These are phyloP conservation scores for Alternaria sp. DNA, from an alignment of 2,329 filamentous ascomycete genomes.

Conservation along the genomic window DNA sequence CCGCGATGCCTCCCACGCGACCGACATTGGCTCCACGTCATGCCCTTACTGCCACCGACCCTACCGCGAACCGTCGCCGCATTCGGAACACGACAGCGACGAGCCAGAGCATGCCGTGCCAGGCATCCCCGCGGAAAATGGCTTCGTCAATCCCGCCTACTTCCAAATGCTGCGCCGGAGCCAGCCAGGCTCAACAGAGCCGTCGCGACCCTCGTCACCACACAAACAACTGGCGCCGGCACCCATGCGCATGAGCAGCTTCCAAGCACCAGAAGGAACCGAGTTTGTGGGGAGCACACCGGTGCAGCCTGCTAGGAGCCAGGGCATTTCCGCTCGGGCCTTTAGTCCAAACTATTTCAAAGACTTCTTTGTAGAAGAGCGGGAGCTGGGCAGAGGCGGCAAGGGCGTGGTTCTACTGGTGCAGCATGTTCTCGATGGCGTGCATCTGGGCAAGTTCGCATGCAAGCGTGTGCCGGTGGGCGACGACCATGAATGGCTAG, in stretches of 20 bases:
- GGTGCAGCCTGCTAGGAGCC: slow-evolving; percentile 49
- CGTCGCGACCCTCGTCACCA: slow-evolving; percentile 58
- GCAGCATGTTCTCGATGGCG: slow-evolving; percentile 88
- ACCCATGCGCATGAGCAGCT: slow-evolving; percentile 35
- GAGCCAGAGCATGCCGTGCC: slow-evolving; percentile 44
- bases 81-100: slow-evolving; percentile 42
- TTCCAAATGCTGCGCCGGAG: slow-evolving; percentile 87
- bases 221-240: slow-evolving; percentile 54
- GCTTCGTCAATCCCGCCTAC: slow-evolving; percentile 90
- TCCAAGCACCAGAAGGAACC: slow-evolving; percentile 58
- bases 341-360: slow-evolving; percentile 95
- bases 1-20: slow-evolving; percentile 64
- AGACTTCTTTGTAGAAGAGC: slow-evolving; percentile 90
- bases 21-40: slow-evolving; percentile 67
- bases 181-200: slow-evolving; percentile 60
- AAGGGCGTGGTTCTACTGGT: slow-evolving; percentile 97
- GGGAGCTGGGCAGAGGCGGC: slow-evolving; percentile 84
- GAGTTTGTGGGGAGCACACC: slow-evolving; percentile 59
- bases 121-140: slow-evolving; percentile 56
- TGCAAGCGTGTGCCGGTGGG: slow-evolving; percentile 96
- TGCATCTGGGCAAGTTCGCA: slow-evolving; percentile 87
- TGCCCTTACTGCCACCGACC: slow-evolving; percentile 93
- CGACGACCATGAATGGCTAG: slow-evolving; percentile 92
- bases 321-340: slow-evolving; percentile 82
- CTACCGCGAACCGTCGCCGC: slow-evolving; percentile 58